phyloP scores from a whole-genome alignment of 2,329 filamentous ascomycete species.

The Aspergillus neotritici region DNA sequence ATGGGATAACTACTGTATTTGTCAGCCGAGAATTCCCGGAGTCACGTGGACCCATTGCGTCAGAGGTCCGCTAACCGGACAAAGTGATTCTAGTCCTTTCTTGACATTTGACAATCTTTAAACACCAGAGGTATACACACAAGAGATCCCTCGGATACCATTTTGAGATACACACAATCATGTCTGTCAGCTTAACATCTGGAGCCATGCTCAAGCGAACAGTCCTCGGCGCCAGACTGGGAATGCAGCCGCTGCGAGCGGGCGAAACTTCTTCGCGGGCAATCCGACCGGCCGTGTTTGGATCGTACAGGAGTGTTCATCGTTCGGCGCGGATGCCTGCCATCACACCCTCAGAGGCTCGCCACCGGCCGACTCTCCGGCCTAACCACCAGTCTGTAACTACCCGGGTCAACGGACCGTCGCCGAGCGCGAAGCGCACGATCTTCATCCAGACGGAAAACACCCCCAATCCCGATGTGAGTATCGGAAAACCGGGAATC shows the following conservation, averaged over 20 bases:
- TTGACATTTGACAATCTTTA: background rate
- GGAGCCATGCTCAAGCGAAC: constrained; percentile 29
- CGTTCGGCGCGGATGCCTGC: constrained; percentile 42
- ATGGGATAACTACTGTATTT: constrained; percentile 15
- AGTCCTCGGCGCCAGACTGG: constrained; percentile 20
- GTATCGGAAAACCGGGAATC: constrained; percentile 13
- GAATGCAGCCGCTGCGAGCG: constrained; percentile 12
- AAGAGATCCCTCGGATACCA: background rate
- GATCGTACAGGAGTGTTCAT: constrained; percentile 36
- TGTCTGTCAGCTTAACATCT: constrained; percentile 31
- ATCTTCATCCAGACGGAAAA: constrained; percentile 98
- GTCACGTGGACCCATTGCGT: constrained; percentile 31
- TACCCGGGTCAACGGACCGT: constrained; percentile 34
- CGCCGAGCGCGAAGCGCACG: constrained; percentile 53
- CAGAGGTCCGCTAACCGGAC: constrained; percentile 20
- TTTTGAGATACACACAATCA: constrained; percentile 10
- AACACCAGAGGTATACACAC: background rate
- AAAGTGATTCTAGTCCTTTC: constrained; percentile 6
- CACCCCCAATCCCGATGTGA: constrained; percentile 86
- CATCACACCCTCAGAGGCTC: constrained; percentile 44
- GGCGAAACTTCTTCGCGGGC: constrained; percentile 24
- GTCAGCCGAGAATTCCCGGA: constrained; percentile 16
- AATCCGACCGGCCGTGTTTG: constrained; percentile 25
- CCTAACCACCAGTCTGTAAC: constrained; percentile 37
- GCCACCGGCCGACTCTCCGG: constrained; percentile 42